Base-by-base conservation (phyloP, 1,284 basidiomycete genomes). In the Ustilago crameri region DNA sequence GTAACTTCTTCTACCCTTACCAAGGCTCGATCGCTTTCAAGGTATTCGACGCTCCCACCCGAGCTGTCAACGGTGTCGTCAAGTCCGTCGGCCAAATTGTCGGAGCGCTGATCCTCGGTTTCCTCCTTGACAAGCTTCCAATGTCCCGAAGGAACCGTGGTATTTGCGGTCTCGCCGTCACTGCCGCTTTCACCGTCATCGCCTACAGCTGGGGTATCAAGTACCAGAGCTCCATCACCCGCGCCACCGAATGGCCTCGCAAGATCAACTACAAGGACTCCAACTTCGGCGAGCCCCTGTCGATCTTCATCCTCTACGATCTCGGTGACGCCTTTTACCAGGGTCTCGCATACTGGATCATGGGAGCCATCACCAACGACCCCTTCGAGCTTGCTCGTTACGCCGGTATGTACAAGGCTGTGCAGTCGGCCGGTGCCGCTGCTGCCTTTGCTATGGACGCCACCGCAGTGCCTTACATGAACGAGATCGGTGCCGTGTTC, bases 341-440 rank as follows among this genome's bases (percentile, higher is more conserved):
- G 47, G 57, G 71, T 34, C 55, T 74, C 32, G 60, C 67, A 1
- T 76, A 77, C 56, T 71, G 59, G 54, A 61, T 79, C 46, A 71
- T 79, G 52, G 76, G 76, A 14, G 62, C 73, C 26, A 59, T 77
- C 51, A 70, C 75, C 41, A 77, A 79, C 66, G 74, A 79, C 54
- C 58, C 76, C 40, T 67, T 67, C 46, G 74, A 76, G 53, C 69
- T 79, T 14, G 76, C 76, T 15, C 61, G 59, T 12, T 60, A 68
- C 22, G 73, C 76, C 3, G 76, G 76, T 17, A 57, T 75, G 49
- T 73, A 73, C 64, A 75, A 75, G 45, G 66, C 59, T 23, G 53
- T 79, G 5, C 76, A 79, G 59, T 75, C 73, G 8, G 72, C 73
- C 9, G 76, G 76, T 32, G 62, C 64, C 20, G 72, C 71, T 17